phyloP scores from a whole-genome alignment of 257 asterid genomes.

The Solanum arcanum region DNA sequence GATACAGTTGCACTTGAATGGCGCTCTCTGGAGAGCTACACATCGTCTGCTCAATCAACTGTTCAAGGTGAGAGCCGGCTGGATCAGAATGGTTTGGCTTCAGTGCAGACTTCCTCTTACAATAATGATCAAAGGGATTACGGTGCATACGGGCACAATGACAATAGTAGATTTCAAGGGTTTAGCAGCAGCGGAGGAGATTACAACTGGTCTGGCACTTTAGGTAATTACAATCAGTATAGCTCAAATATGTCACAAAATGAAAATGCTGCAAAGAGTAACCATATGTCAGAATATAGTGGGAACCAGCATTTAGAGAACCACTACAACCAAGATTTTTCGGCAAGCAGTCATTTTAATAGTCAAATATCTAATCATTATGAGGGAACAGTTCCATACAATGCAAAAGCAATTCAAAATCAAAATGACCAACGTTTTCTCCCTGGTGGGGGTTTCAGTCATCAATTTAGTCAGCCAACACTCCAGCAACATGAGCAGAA shows the following conservation, averaged over 20 bases:
- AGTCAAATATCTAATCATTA: slow-evolving; percentile 24
- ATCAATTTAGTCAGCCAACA: slow-evolving; percentile 34
- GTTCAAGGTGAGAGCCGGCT: slow-evolving; percentile 32
- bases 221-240: slow-evolving; percentile 25
- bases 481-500: slow-evolving; percentile 38
- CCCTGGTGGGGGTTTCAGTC: slow-evolving; percentile 30
- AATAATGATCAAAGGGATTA: slow-evolving; percentile 15
- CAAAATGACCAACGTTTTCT: slow-evolving; percentile 26
- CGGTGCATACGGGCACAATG: slow-evolving; percentile 19
- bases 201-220: slow-evolving; percentile 39
- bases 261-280: slow-evolving; percentile 17
- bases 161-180: slow-evolving; percentile 21
- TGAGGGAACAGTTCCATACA: slow-evolving; percentile 24
- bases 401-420: slow-evolving; percentile 26
- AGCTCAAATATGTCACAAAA: slow-evolving; percentile 35
- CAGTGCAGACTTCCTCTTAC: slow-evolving; percentile 23
- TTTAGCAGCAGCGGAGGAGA: slow-evolving; percentile 32
- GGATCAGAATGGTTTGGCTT: slow-evolving; percentile 29
- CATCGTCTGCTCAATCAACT: slow-evolving; percentile 32
- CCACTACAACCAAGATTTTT: slow-evolving; percentile 21
- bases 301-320: slow-evolving; percentile 31
- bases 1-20: slow-evolving; percentile 66
- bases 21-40: slow-evolving; percentile 54
- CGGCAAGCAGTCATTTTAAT: slow-evolving; percentile 20
- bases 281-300: slow-evolving; percentile 22